These are phyloP conservation scores for Petunia secreta DNA, from an alignment of 257 asterid genomes.

Conservation along the genomic window DNA sequence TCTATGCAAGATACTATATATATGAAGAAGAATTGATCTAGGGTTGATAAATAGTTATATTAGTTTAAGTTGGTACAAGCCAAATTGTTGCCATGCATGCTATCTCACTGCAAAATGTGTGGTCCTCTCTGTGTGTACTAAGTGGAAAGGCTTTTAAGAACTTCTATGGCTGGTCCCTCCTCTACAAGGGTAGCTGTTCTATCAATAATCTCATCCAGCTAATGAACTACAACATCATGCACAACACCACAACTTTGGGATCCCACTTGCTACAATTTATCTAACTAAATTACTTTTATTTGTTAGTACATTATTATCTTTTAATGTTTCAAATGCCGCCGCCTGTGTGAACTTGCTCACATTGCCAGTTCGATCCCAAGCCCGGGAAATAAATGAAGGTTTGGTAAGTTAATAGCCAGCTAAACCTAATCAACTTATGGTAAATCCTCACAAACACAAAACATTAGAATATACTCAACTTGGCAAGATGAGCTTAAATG, in stretches of 20 bases:
- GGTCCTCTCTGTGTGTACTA: conserved; percentile 64
- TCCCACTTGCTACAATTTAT: conserved; percentile 26
- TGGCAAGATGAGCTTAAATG: no score
- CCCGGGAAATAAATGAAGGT: no score
- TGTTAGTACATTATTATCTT: no score
- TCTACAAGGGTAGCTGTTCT: conserved; percentile 43
- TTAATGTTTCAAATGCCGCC: no score
- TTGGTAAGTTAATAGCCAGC: no score
- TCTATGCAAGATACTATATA: neutral
- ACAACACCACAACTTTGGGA: conserved; percentile 38
- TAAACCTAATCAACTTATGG: no score
- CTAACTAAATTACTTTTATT: neutral
- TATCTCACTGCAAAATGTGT: conserved; percentile 52
- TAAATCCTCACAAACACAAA: no score
- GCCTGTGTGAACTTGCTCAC: no score
- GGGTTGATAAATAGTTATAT: neutral
- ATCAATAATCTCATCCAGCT: conserved; percentile 52
- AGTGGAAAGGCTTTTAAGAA: conserved; percentile 60
- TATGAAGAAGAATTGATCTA: neutral
- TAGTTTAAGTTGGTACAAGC: conserved; percentile 12
- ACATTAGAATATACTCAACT: no score
- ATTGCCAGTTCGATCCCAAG: no score
- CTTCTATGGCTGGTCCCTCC: conserved; percentile 66
- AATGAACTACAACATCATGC: conserved; percentile 24
- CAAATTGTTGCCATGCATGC: conserved; percentile 33